Evolutionary conservation across 2,329 filamentous ascomycete species (phyloP), one percentile per base, ranked within the genome.

Genomic region (Aureobasidium vineae): DNA sequence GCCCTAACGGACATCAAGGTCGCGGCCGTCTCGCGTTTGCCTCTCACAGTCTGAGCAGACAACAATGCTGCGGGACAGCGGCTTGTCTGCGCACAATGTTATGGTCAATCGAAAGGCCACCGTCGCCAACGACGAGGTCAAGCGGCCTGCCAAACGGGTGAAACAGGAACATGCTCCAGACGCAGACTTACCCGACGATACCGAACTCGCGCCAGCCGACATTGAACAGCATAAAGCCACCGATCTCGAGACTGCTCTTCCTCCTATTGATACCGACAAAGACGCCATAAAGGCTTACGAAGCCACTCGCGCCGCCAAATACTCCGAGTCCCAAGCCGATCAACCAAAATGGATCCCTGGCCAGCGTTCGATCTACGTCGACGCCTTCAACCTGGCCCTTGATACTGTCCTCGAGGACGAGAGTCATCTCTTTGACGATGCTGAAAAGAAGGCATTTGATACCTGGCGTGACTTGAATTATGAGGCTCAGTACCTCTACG

Each of bases 331-430:
- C 5, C 28, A 41, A 15, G 19, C 21, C 4, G 82, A 82, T 66
- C 79, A 86, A 61, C 81, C 81, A 60, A 84, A 79, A 68, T 97
- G 91, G 91, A 78, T 87, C 5, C 86, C 84, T 72, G 91, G 92
- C 0, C 88, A 87, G 75, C 96, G 88, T 73, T 98, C 93, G 1
- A 91, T 99, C 65, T 99, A 99, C 73, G 92, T 97, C 21, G 95
- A 99, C 78, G 95, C 95, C 0, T 99, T 99, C 81, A 97, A 97
- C 73, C 82, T 98, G 16, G 92, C 94, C 2, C 80, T 99, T 57
- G 88, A 94, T 67, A 97, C 91, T 0, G 95, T 99, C 3, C 79
- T 98, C 15, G 88, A 91, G 57, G 91, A 98, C 66, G 95, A 99
- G 77, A 84, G 86, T 0, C 91, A 97, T 77, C 80, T 99, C 0